Percentiles rank a stretch among this genome's conserved stretches.
These are phyloP conservation scores for Lactarius evosmus DNA, from an alignment of 768 basidiomycete species.

Conservation along the genomic window DNA sequence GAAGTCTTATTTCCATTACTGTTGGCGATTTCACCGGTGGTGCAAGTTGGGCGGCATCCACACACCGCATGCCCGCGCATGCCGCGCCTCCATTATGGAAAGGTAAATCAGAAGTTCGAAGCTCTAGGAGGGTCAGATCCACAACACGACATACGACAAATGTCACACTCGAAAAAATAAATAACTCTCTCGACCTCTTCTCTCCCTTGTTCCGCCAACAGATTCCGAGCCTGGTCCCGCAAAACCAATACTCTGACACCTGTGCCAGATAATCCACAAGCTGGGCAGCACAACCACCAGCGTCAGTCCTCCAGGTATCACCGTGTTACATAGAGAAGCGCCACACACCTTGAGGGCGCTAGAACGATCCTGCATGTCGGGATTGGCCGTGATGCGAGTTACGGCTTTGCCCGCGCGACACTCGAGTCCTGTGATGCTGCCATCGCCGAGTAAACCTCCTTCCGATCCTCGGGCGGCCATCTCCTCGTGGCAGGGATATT, in stretches of 20 bases:
- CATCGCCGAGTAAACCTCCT: constrained; percentile 52
- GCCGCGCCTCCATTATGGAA: neutral
- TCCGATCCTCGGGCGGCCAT: constrained; percentile 43
- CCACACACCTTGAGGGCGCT: constrained; percentile 76
- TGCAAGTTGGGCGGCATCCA: neutral
- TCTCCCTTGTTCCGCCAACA: neutral
- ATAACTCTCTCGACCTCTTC: neutral
- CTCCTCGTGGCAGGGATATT: constrained; percentile 89
- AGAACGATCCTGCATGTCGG: constrained; percentile 79
- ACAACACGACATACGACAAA: neutral
- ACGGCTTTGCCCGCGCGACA: constrained; percentile 77
- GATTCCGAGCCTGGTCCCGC: neutral
- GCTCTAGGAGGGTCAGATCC: neutral
- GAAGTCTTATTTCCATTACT: neutral
- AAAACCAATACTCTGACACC: constrained; percentile 32
- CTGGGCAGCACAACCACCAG: constrained; percentile 24
- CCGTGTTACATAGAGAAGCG: constrained; percentile 4
- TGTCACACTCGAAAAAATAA: neutral
- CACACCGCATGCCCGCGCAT: neutral
- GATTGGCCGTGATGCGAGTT: constrained; percentile 70
- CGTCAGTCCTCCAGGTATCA: constrained; percentile 1
- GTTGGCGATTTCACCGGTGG: neutral
- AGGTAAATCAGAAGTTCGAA: neutral
- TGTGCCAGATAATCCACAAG: constrained; percentile 56
- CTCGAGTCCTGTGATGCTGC: constrained; percentile 52